A percentile compares a stretch with the other conserved stretches of the same genome.
These are phyloP conservation scores for Didymella segeticola DNA, from an alignment of 2,329 filamentous ascomycete species.

Conservation along the genomic window DNA sequence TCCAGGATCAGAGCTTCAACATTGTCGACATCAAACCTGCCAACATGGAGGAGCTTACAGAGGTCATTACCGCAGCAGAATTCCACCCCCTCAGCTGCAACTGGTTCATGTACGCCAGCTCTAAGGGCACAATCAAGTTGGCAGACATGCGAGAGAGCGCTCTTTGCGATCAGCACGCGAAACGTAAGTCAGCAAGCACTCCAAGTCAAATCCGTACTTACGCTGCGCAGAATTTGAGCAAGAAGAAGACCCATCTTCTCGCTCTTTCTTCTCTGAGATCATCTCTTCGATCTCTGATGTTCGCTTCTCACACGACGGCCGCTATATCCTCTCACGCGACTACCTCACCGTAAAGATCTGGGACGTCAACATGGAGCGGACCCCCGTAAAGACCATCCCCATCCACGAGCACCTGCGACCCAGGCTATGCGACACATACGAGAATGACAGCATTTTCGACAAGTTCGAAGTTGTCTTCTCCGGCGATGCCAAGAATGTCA, in stretches of 20 bases:
- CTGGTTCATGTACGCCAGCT: slow-evolving; percentile 99
- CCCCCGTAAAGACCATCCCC: slow-evolving; percentile 97
- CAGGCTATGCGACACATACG: slow-evolving; percentile 94
- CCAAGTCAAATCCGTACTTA: not conserved
- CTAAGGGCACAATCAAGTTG: slow-evolving; percentile 97
- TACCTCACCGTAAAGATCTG: slow-evolving; percentile 99
- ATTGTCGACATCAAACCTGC: slow-evolving; percentile 99
- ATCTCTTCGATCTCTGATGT: slow-evolving; percentile 99
- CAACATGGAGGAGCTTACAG: slow-evolving; percentile 99
- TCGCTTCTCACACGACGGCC: slow-evolving; percentile 93
- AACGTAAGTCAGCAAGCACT: slow-evolving; percentile 68
- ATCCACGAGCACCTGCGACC: slow-evolving; percentile 97
- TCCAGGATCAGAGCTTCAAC: slow-evolving; percentile 99
- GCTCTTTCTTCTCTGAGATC: slow-evolving; percentile 99
- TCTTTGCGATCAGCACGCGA: slow-evolving; percentile 92
- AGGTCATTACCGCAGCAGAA: slow-evolving; percentile 97
- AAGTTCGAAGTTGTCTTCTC: slow-evolving; percentile 99
- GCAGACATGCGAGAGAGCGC: slow-evolving; percentile 98
- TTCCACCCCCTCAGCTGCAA: slow-evolving; percentile 98
- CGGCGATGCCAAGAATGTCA: slow-evolving; percentile 96
- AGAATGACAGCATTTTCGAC: slow-evolving; percentile 99
- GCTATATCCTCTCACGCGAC: slow-evolving; percentile 96
- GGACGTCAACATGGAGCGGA: slow-evolving; percentile 99
- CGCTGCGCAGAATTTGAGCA: slow-evolving; percentile 84
- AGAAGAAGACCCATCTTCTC: slow-evolving; percentile 95